Conservation (phyloP, 2,329 filamentous ascomycete genomes). For the Fusarium oligoseptatum region DNA sequence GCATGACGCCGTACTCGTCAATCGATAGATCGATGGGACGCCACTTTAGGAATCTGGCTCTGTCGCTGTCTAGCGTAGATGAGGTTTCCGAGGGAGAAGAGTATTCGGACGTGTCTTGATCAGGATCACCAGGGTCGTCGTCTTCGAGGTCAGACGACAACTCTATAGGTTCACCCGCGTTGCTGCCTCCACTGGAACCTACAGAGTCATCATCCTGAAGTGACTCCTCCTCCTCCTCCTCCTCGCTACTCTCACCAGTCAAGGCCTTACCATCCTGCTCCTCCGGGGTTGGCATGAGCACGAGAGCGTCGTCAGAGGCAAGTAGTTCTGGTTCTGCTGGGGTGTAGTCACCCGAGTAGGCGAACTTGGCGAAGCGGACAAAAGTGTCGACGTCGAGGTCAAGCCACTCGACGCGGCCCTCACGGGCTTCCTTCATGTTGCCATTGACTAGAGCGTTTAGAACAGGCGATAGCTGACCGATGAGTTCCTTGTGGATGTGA, state of each 20-base stretch:
- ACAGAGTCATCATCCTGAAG: neutral
- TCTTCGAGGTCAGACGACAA: neutral
- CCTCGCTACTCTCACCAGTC: constrained; percentile 2
- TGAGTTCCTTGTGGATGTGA: constrained; percentile 41
- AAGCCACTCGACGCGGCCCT: constrained; percentile 42
- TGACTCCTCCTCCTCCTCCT: neutral
- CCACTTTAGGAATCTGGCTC: neutral
- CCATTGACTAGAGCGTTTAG: constrained; percentile 45
- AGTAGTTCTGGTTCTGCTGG: constrained; percentile 32
- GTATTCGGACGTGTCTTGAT: neutral
- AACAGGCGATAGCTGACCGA: constrained; percentile 37
- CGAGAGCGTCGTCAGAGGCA: neutral
- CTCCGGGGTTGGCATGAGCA: neutral
- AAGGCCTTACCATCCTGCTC: neutral
- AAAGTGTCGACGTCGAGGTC: constrained; percentile 46
- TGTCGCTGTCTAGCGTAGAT: constrained; percentile 18
- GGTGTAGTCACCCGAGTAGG: constrained; percentile 42
- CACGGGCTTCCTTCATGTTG: constrained; percentile 42
- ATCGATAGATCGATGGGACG: neutral
- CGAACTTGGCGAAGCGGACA: constrained; percentile 45
- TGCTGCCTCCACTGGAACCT: neutral
- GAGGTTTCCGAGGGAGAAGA: constrained; percentile 8
- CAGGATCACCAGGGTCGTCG: neutral
- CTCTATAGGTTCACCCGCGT: neutral
- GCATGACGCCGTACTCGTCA: neutral